Base-by-base conservation (phyloP, 176 grass and related monocot species). In the Tuctoria greenei region DNA sequence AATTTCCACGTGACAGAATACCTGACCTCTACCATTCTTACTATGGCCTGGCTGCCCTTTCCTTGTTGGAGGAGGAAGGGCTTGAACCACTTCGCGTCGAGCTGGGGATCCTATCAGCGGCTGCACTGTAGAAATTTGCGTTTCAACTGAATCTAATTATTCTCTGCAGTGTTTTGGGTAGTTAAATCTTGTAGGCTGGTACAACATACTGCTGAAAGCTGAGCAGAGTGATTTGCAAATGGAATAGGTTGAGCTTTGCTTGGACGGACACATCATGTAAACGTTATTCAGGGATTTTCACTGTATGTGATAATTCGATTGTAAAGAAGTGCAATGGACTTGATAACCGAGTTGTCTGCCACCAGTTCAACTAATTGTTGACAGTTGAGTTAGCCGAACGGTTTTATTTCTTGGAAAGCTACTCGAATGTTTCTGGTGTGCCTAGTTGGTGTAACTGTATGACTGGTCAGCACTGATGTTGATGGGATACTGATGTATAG, bases 21-120 rank as follows among this genome's bases (percentile, higher is more conserved):
- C 91, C 91, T 6, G 95, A 99, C 64, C 41, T 95, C 47, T 92
- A 99, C 69, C 91, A 95, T 56, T 82, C 87, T 16, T 95, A 92
- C 62, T 99, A 95, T 16, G 84, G 95, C 34, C 77, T 99, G 51
- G 89, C 91, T 4, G 95, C 95, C 57, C 77, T 95, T 67, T 86
- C 89, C 9, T 78, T 99, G 84, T 73, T 92, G 81, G 82, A 76
- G 18, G 91, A 97, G 66, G 77, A 86, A 11, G 86, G 84, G 52
- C 61, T 95, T 0, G 76, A 74, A 10, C 76, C 79, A 24, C 80
- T 95, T 12, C 71, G 39, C 36, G 79, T 88, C 0, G 84, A 95
- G 72, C 77, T 99, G 23, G 91, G 95, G 11, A 69, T 86, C 76
- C 56, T 90, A 8, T 58, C 72, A 10, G 57, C 72, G 7, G 57